Conservation (phyloP, 2,329 filamentous ascomycete species). For the Pseudogymnoascus sp. region DNA sequence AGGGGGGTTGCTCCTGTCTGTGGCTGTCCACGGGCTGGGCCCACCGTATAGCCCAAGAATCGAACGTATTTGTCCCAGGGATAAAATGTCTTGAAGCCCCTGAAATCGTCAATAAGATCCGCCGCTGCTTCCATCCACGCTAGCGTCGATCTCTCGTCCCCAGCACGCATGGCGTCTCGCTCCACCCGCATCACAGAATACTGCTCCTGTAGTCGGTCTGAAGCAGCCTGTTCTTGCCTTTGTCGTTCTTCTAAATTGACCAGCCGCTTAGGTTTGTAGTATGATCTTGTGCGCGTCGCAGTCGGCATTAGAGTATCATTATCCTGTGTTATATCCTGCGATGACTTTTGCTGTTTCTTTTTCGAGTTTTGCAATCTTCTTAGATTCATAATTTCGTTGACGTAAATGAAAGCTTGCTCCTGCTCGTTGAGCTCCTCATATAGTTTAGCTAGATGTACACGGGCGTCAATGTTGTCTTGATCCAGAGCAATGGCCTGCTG, state of each 20-base stretch:
- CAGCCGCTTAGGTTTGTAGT: conserved; percentile 27
- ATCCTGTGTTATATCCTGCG: conserved; percentile 32
- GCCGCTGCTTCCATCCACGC: conserved; percentile 51
- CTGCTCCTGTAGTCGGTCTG: conserved; percentile 28
- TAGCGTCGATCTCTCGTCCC: conserved; percentile 19
- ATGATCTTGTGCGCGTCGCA: conserved; percentile 13
- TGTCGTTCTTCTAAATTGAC: conserved; percentile 26
- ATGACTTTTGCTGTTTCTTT: conserved; percentile 25
- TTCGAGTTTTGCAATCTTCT: conserved; percentile 34
- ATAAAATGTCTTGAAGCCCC: conserved; percentile 55
- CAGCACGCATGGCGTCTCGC: conserved; percentile 27
- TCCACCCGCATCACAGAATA: conserved; percentile 37
- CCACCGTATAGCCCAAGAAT: conserved; percentile 39
- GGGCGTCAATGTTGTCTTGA: conserved; percentile 62
- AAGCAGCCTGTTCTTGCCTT: conserved; percentile 27
- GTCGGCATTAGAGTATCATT: conserved; percentile 14
- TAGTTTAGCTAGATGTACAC: conserved; percentile 71
- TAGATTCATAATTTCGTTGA: conserved; percentile 64
- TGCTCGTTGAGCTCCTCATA: conserved; percentile 68
- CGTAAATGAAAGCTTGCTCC: conserved; percentile 67
- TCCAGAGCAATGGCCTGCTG: conserved; percentile 65
- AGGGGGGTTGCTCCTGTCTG: conserved; percentile 20
- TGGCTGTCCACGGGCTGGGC: conserved; percentile 17
- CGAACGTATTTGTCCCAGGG: conserved; percentile 57
- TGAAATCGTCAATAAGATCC: conserved; percentile 54